These are phyloP conservation scores for Cryptococcus maquisensis DNA, from an alignment of 1,284 basidiomycete species.

Conservation along the genomic window DNA sequence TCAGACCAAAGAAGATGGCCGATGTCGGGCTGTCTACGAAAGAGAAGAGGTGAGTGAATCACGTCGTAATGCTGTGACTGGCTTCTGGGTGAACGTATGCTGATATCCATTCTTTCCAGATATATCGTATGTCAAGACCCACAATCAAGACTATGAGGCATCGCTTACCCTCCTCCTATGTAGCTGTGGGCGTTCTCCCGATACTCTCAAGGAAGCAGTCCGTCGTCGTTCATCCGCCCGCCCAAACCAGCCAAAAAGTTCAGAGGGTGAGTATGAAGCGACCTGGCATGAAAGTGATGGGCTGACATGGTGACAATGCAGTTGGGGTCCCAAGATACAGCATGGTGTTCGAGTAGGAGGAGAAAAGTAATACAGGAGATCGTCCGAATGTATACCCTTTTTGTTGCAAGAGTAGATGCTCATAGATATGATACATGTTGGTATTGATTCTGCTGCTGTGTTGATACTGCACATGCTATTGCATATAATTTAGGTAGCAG, in stretches of 20 bases:
- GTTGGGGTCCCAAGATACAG: constrained; percentile 26
- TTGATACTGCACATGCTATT: too few relatives aligned
- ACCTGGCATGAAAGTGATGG: not conserved
- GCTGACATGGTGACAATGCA: not conserved
- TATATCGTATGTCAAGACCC: constrained; percentile 19
- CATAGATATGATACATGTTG: too few relatives aligned
- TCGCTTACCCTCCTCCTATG: not conserved
- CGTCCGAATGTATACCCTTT: too few relatives aligned
- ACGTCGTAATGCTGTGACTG: not conserved
- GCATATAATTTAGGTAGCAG: too few relatives aligned
- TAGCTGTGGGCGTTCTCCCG: constrained; percentile 39
- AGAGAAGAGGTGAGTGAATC: constrained; percentile 38
- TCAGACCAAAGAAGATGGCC: constrained; percentile 27
- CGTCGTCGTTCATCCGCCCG: constrained; percentile 28
- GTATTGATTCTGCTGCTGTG: too few relatives aligned
- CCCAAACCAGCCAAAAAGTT: constrained; percentile 39
- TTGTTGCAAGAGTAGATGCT: too few relatives aligned
- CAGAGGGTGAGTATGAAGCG: constrained; percentile 36
- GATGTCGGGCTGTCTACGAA: constrained; percentile 33
- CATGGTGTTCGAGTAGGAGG: constrained; percentile 16
- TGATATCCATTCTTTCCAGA: not conserved
- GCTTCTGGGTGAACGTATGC: not conserved
- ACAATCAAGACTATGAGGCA: not conserved
- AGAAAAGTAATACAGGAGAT: too few relatives aligned
- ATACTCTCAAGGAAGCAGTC: constrained; percentile 34